phyloP scores from a whole-genome alignment of 176 grass and related monocot species.

The Hordeum marinum region DNA sequence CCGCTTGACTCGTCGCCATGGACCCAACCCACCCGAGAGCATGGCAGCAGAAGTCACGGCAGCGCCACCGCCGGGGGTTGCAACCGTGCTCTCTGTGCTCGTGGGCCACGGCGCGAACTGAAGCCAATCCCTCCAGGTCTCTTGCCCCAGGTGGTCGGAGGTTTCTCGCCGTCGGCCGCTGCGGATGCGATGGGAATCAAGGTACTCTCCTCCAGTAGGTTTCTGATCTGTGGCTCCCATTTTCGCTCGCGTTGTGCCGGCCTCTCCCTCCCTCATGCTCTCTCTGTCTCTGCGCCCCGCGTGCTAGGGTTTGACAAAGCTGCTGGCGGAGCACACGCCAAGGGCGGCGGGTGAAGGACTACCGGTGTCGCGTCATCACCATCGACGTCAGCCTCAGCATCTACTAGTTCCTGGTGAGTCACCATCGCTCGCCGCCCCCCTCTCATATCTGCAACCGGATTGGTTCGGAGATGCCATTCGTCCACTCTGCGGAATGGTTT shows the following conservation, averaged over 20 bases:
- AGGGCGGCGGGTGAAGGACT: slow-evolving; percentile 60
- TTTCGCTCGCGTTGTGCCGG: not conserved
- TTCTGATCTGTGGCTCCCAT: not conserved
- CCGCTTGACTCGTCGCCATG: no score
- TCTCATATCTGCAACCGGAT: not conserved
- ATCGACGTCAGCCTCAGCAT: slow-evolving; percentile 86
- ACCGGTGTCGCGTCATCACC: slow-evolving; percentile 66
- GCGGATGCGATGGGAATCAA: slow-evolving; percentile 69
- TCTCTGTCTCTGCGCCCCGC: not conserved
- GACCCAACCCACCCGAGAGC: no score
- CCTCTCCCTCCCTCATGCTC: not conserved
- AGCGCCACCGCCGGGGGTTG: no score
- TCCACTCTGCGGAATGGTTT: not conserved
- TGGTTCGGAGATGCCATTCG: not conserved
- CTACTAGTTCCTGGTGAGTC: slow-evolving; percentile 74
- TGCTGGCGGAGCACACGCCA: slow-evolving; percentile 66
- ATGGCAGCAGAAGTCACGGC: no score
- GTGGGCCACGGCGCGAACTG: no score
- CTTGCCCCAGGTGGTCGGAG: not conserved
- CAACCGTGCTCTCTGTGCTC: no score
- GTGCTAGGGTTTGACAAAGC: slow-evolving; percentile 84
- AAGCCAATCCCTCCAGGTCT: no score
- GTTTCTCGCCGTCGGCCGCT: not conserved
- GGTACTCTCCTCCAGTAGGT: slow-evolving; percentile 21
- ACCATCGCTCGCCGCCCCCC: not conserved